Evolutionary conservation across 371 early-diverging fungal genomes (phyloP), one percentile per base, ranked within the genome.

Genomic region (Lichtheimia ornata): DNA sequence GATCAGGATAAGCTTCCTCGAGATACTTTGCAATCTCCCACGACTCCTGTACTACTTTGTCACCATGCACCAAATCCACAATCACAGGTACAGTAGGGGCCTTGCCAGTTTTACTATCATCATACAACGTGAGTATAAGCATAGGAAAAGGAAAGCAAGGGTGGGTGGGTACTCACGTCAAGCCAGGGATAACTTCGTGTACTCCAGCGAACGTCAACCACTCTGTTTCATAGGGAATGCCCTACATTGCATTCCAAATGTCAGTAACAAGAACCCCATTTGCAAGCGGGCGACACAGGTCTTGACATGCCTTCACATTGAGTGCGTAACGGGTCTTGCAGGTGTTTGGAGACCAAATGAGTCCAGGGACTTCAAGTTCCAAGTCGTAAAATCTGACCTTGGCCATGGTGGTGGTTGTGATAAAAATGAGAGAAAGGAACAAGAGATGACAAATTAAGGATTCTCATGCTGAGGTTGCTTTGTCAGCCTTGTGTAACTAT

Each of bases 1-100:
- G 43, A 14, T 62, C 52, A 7, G 67, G 67, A 56, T 62, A 67
- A 0, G 59, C 63, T 51, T 67, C 56, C 14, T 67, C 67, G 2
- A 67, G 60, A 45, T 67, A 67, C 15, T 63, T 49, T 17, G 66
- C 66, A 30, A 65, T 65, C 24, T 56, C 50, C 66, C 66, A 65
- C 20, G 66, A 65, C 14, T 65, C 66, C 7, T 65, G 66, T 9
- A 65, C 66, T 13, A 42, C 60, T 35, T 61, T 50, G 18, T 61
- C 55, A 18, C 44, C 61, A 53, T 65, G 61, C 11, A 13, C 25
- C 22, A 44, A 6, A 35, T 63, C 63, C 20, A 61, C 58, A 47
- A 65, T 65, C 14, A 65, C 47, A 20, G 66, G 66, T 9, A 65
- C 66, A n/a, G 66, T 65, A 4, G 53, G 61, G 2, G 9, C 25